Evolutionary conservation across 495 filamentous ascomycete species (phyloP).

Genomic region (Xylaria curta): DNA sequence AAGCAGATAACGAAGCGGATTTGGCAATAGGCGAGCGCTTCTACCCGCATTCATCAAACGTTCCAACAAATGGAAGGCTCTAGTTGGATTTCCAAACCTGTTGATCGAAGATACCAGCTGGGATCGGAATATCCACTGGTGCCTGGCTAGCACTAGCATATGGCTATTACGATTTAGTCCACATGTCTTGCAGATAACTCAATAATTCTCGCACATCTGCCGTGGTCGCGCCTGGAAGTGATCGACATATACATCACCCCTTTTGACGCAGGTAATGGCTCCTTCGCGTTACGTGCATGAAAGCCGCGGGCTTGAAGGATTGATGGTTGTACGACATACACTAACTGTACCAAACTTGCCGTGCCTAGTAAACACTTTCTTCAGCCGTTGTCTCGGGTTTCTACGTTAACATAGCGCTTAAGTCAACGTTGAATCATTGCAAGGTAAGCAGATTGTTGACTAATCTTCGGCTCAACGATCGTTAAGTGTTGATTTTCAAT

Average conservation of each 20-base stretch:
- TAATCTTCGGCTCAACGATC: background rate
- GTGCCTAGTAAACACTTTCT: background rate
- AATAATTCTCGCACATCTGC: slow-evolving; percentile 25
- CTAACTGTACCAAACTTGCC: background rate
- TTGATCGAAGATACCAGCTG: slow-evolving; percentile 23
- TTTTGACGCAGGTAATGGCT: slow-evolving; percentile 19
- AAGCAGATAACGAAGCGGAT: background rate
- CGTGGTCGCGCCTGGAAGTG: slow-evolving; percentile 9
- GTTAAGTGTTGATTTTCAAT: background rate
- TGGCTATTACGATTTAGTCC: background rate
- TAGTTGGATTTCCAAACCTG: background rate
- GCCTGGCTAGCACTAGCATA: slow-evolving; percentile 23
- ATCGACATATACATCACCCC: slow-evolving; percentile 18
- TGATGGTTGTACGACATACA: background rate
- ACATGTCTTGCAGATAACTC: slow-evolving; percentile 19
- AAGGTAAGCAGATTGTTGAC: background rate
- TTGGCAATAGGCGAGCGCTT: slow-evolving; percentile 11
- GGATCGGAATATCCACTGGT: slow-evolving; percentile 23
- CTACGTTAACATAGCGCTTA: background rate
- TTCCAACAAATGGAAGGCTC: slow-evolving; percentile 2
- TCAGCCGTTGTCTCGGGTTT: slow-evolving; percentile 9
- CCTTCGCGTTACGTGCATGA: slow-evolving; percentile 30
- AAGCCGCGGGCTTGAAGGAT: slow-evolving; percentile 14
- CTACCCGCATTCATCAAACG: background rate
- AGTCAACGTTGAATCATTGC: slow-evolving; percentile 1